phyloP scores from a whole-genome alignment of 179 eudicot genomes.

The Actinidia polygama region DNA sequence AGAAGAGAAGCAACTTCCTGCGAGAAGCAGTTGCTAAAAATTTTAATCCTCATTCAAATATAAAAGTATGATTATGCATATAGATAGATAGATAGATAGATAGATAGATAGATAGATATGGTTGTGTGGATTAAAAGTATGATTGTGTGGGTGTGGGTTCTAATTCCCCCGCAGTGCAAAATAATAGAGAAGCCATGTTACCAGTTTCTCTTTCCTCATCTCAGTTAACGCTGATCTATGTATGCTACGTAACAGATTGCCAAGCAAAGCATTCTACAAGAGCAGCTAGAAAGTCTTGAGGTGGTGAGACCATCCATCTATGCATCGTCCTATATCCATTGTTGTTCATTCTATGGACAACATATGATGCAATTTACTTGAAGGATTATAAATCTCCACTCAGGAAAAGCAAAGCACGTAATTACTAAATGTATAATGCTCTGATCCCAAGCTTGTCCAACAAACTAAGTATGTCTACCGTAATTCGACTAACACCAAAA shows the following conservation, averaged over 20 bases:
- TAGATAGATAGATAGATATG: too few species aligned
- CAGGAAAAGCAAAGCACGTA: too few species aligned
- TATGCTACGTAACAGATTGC: not conserved
- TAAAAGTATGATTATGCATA: not conserved
- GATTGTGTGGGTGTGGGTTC: not conserved
- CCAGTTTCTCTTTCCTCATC: not conserved
- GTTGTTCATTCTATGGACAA: too few species aligned
- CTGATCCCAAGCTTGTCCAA: too few species aligned
- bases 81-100: too few species aligned
- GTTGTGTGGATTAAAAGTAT: too few species aligned
- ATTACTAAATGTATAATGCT: too few species aligned
- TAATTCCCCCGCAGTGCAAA: not conserved
- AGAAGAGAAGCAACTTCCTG: conserved; percentile 89
- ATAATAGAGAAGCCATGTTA: not conserved
- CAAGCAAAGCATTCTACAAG: not conserved
- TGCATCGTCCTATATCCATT: not conserved
- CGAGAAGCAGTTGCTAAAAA: conserved; percentile 28
- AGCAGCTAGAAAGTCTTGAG: not conserved
- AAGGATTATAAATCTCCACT: too few species aligned
- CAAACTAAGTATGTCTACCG: too few species aligned
- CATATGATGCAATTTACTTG: too few species aligned
- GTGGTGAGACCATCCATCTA: not conserved
- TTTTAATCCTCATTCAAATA: not conserved
- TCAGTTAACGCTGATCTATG: not conserved
- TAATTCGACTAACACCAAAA: too few species aligned